Evolutionary conservation across 371 early-diverging fungal species (phyloP).

Genomic region (Syncephalastrum contaminatum): DNA sequence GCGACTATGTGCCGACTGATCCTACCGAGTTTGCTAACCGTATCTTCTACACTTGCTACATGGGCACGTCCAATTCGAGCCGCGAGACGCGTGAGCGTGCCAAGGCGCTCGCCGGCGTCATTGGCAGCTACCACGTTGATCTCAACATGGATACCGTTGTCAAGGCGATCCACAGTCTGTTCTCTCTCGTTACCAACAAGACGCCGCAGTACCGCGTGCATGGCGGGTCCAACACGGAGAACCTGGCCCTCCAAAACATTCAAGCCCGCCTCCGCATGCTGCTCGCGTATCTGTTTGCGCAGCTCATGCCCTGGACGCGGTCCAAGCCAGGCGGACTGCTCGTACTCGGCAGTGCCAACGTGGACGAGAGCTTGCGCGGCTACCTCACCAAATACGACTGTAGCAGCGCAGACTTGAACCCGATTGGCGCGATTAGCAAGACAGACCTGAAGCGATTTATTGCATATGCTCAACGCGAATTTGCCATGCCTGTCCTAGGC

Average conservation of each 20-base stretch:
- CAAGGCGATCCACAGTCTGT: conserved; percentile 71
- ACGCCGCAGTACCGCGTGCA: conserved; percentile 79
- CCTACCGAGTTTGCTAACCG: conserved; percentile 81
- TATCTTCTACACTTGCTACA: conserved; percentile 94
- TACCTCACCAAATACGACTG: conserved; percentile 99
- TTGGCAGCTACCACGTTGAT: conserved; percentile 91
- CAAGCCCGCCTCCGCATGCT: conserved; percentile 97
- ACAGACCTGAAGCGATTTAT: conserved; percentile 86
- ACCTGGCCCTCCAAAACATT: conserved; percentile 95
- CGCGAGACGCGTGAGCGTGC: conserved; percentile 85
- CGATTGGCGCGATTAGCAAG: conserved; percentile 95
- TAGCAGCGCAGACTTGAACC: conserved; percentile 96
- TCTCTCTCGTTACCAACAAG: conserved; percentile 75
- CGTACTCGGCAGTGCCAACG: conserved; percentile 95
- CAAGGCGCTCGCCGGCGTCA: conserved; percentile 70
- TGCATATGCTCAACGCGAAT: conserved; percentile 61
- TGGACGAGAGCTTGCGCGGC: conserved; percentile 95
- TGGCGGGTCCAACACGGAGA: conserved; percentile 87
- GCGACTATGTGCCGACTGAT: conserved; percentile 71
- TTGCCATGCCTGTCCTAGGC: conserved; percentile 69
- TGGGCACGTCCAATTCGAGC: conserved; percentile 93
- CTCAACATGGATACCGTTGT: conserved; percentile 88
- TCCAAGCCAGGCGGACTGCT: conserved; percentile 75
- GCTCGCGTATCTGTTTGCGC: conserved; percentile 92
- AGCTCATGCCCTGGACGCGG: conserved; percentile 89